phyloP scores from a whole-genome alignment of 2,329 filamentous ascomycete species.

The Sporothrix inflata region DNA sequence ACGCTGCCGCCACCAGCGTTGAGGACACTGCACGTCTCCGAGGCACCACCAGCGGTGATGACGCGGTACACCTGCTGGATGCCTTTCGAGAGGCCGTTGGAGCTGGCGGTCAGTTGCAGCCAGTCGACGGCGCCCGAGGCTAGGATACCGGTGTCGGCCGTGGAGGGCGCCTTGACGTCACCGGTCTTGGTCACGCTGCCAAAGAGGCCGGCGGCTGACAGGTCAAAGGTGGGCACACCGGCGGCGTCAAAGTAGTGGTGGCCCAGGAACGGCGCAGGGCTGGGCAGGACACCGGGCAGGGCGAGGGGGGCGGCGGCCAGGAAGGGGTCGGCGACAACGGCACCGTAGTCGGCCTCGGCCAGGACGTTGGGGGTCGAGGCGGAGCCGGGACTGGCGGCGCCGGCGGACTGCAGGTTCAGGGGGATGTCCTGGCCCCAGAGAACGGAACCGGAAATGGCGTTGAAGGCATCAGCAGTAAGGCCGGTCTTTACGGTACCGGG shows the following conservation, averaged over 20 bases:
- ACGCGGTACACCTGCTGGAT: slow-evolving; percentile 57
- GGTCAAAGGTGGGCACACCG: slow-evolving; percentile 62
- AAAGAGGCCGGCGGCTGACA: slow-evolving; percentile 48
- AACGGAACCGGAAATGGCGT: slow-evolving; percentile 45
- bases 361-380: slow-evolving; percentile 35
- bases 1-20: slow-evolving; percentile 53
- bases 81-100: slow-evolving; percentile 39
- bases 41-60: slow-evolving; percentile 55
- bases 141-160: slow-evolving; percentile 51
- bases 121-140: slow-evolving; percentile 59
- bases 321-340: slow-evolving; percentile 53
- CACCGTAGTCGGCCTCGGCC: slow-evolving; percentile 44
- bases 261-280: slow-evolving; percentile 54
- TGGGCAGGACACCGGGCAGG: slow-evolving; percentile 39
- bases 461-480: slow-evolving; percentile 46
- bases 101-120: slow-evolving; percentile 50
- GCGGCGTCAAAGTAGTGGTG: slow-evolving; percentile 67
- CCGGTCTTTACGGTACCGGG: slow-evolving; percentile 47
- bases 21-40: slow-evolving; percentile 47
- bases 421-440: slow-evolving; percentile 51
- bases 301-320: slow-evolving; percentile 44
- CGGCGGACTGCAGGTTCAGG: slow-evolving; percentile 48
- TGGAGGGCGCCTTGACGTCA: slow-evolving; percentile 55
- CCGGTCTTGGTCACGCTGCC: slow-evolving; percentile 54
- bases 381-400: slow-evolving; percentile 38